Base-by-base conservation (phyloP, 2,329 filamentous ascomycete species). In the Stachybotrys chlorohalonatus region DNA sequence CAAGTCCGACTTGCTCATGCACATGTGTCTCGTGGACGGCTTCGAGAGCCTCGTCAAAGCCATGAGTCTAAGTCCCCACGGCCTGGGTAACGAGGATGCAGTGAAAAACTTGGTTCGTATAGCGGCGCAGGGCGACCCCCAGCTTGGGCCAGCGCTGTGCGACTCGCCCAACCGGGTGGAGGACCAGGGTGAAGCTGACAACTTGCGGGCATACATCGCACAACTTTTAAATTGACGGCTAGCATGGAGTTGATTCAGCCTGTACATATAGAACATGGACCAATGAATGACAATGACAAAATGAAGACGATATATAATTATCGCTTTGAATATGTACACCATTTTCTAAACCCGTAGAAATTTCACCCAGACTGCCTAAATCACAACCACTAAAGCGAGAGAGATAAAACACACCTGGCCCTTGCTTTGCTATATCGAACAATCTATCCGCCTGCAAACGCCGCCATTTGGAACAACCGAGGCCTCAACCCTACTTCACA, bases 21-120 rank as follows among this genome's bases (percentile, higher is more conserved):
- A 76, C 48, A 65, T 78, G 7, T 78, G 59, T 53, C 69, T 82
- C 17, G 65, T 79, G n/a, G 76, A 81, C 57, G 82, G 81, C 56
- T 78, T 78, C 59, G 76, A 81, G 66, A 67, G 70, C 7, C 67
- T 82, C 17, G 65, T 82, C 31, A 75, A 72, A 52, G 68, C 78
- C 39, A 72, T 80, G 69, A 67, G 76, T 13, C 64, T 76, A 5
- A 68, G 73, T 0, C 68, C 66, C 13, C 70, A 65, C 52, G 68
- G 66, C 1, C 45, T 56, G 0, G 66, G 69, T 52, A 71, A 71
- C 55, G 68, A 75, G 17, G 64, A 63, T 5, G 63, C 68, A 7
- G 64, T 76, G 2, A 64, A 69, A 31, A 64, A 63, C 8, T 56
- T 82, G 5, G 63, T 81, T n/a, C 63, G 61, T 39, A 66, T 71